A percentile compares a stretch with the other conserved stretches of the same genome.
These are phyloP conservation scores for Globisporangium polare DNA, from an alignment of 352 stramenopile species.

Conservation along the genomic window DNA sequence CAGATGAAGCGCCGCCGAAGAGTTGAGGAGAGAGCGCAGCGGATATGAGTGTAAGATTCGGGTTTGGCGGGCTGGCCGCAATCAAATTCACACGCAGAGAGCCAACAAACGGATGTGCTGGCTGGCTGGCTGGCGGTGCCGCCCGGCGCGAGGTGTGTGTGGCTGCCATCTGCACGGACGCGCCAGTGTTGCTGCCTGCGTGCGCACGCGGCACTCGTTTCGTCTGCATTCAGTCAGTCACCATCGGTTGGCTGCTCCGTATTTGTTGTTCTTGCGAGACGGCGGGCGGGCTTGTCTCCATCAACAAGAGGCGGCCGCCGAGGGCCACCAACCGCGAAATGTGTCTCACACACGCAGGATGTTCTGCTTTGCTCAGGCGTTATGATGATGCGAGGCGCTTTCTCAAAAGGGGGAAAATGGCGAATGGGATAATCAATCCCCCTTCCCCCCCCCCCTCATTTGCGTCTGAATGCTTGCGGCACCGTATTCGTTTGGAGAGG, in stretches of 20 bases:
- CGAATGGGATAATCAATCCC: background rate
- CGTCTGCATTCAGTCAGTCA: conserved; percentile 4
- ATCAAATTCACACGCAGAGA: background rate
- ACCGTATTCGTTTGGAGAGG: conserved; percentile 5
- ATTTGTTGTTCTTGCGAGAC: background rate
- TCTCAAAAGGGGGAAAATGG: background rate
- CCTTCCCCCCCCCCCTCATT: background rate
- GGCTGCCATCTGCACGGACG: too few species aligned
- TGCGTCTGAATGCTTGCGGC: conserved; percentile 11
- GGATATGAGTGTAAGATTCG: too few species aligned
- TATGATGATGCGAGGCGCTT: background rate
- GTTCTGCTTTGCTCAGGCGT: too few species aligned
- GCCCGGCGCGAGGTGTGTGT: too few species aligned
- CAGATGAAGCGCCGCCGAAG: background rate
- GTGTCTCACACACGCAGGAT: conserved; percentile 5
- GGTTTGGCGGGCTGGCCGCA: background rate
- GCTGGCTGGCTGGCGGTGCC: too few species aligned
- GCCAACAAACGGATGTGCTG: too few species aligned
- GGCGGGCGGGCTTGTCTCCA: background rate
- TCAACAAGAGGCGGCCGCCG: background rate
- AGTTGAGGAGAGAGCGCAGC: too few species aligned
- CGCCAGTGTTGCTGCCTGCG: background rate
- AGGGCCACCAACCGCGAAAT: background rate
- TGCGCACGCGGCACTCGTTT: background rate
- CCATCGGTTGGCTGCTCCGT: background rate